Evolutionary conservation across 1,139 yeast genomes (phyloP).

Genomic region (Suhomyces guaymorum): DNA sequence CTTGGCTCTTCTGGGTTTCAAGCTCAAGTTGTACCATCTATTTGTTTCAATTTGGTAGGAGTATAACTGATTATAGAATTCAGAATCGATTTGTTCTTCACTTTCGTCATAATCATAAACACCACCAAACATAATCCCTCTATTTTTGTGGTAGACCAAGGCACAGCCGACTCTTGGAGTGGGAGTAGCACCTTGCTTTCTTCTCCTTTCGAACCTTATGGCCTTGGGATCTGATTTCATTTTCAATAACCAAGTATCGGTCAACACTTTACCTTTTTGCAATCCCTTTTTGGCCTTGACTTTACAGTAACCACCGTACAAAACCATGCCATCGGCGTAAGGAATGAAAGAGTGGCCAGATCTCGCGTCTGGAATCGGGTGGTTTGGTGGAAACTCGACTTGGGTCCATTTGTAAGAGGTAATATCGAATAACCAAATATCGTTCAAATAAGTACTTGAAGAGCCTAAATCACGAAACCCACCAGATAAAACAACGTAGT

Average conservation of each 20-base stretch:
- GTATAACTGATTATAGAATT: slow-evolving; percentile 76
- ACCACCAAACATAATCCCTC: slow-evolving; percentile 95
- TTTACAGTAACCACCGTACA: slow-evolving; percentile 94
- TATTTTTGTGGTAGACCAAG: slow-evolving; percentile 83
- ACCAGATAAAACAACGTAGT: slow-evolving; percentile 80
- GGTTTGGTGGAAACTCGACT: slow-evolving; percentile 82
- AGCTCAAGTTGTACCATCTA: slow-evolving; percentile 78
- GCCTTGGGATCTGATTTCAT: slow-evolving; percentile 85
- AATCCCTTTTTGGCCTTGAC: slow-evolving; percentile 87
- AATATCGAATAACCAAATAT: slow-evolving; percentile 91
- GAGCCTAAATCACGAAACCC: slow-evolving; percentile 91
- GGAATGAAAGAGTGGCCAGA: slow-evolving; percentile 92
- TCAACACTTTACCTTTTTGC: slow-evolving; percentile 89
- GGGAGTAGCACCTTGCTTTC: slow-evolving; percentile 87
- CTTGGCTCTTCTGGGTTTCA: slow-evolving; percentile 64
- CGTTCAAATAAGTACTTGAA: slow-evolving; percentile 79
- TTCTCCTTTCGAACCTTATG: slow-evolving; percentile 83
- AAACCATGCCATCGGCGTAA: slow-evolving; percentile 76
- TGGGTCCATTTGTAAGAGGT: slow-evolving; percentile 89
- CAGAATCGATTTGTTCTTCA: slow-evolving; percentile 85
- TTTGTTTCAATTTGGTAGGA: slow-evolving; percentile 84
- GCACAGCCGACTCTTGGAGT: slow-evolving; percentile 95
- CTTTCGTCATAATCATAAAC: slow-evolving; percentile 94
- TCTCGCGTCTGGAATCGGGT: slow-evolving; percentile 83
- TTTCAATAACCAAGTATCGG: slow-evolving; percentile 84